phyloP scores from a whole-genome alignment of 352 stramenopile species.

The Phytophthora sojae region DNA sequence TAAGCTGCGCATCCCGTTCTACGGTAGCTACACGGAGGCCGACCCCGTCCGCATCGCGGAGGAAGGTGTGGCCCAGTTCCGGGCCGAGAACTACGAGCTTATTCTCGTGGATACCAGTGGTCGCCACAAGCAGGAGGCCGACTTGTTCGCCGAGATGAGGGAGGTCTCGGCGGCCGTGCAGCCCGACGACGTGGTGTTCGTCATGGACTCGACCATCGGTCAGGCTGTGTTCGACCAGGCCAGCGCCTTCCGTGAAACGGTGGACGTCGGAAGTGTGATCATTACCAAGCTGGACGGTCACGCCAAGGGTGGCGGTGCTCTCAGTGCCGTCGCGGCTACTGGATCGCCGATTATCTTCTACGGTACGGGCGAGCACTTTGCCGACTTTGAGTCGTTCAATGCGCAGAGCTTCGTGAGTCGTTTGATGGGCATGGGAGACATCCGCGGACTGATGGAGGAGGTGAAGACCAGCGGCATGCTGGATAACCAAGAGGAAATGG shows the following conservation, averaged over 20 bases:
- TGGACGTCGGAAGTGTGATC: conserved; percentile 98
- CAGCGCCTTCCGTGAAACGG: conserved; percentile 94
- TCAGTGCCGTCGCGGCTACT: conserved; percentile 98
- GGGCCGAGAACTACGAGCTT: conserved; percentile 97
- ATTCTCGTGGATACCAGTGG: conserved; percentile 99
- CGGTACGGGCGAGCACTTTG: conserved; percentile 97
- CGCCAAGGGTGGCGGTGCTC: conserved; percentile 97
- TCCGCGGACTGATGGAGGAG: conserved; percentile 96
- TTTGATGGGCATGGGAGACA: conserved; percentile 98
- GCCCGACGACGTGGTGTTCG: conserved; percentile 98
- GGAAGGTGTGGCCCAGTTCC: conserved; percentile 98
- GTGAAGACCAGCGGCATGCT: conserved; percentile 92
- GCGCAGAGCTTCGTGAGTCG: conserved; percentile 97
- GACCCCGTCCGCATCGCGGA: conserved; percentile 98
- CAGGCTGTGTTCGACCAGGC: conserved; percentile 98
- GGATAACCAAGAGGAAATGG: conserved; percentile 96
- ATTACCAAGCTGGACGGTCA: conserved; percentile 99
- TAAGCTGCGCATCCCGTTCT: conserved; percentile 98
- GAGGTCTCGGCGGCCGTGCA: conserved; percentile 96
- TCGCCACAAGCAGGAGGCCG: conserved; percentile 98
- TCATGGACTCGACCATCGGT: conserved; percentile 99
- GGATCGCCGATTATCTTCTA: conserved; percentile 99
- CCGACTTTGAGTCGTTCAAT: conserved; percentile 99
- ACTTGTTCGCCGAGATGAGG: conserved; percentile 99
- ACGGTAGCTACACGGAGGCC: conserved; percentile 98